Base-by-base conservation (phyloP, 805 yeast species). In the Komagataella populi region DNA sequence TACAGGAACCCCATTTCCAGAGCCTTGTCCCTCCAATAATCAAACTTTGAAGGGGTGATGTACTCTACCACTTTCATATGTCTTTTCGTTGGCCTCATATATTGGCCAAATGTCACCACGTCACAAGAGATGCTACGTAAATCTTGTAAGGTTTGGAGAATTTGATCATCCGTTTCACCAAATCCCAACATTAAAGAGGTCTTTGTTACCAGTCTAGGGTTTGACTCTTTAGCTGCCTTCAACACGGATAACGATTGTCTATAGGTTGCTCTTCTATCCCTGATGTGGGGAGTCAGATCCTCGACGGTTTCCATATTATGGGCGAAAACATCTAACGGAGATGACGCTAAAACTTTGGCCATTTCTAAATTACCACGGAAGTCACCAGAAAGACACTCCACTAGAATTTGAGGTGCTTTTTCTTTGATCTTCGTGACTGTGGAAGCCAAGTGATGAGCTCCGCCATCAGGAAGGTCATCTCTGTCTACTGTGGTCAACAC, bases 11-110 rank as follows among this genome's bases (percentile, higher is more conserved):
- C 99, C 77, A 91, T 69, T 46, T 86, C 87, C 55, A 84, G 65
- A 0, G 99, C 98, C 7, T 74, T 76, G 52, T 84, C 80, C 61
- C 83, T 88, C 99, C 99, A 93, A 64, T 84, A 75, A 54, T 90
- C 96, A 64, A 93, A 93, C 66, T 88, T 89, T 58, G 87, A 96
- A 2, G 99, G 99, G 23, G 81, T 84, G 17, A 93, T 80, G 61
- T 93, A 93, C 59, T 91, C 97, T 8, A 87, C 96, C 46, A 93
- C 99, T 70, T 90, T 90, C 95, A 93, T 89, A 67, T 93, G 99
- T 63, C 99, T 82, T 69, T 87, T 93, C 1, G 99, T 93, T 47
- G 99, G 99, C 65, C 99, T 78, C 97, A 93, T 93, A 67, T 93
- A 93, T 69, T 93, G 99, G 44, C 99, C 99, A 68, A 93, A 93